Evolutionary conservation across 768 basidiomycete genomes (phyloP), one percentile per base, ranked within the genome.

Genomic region (Hygrocybe punicea): DNA sequence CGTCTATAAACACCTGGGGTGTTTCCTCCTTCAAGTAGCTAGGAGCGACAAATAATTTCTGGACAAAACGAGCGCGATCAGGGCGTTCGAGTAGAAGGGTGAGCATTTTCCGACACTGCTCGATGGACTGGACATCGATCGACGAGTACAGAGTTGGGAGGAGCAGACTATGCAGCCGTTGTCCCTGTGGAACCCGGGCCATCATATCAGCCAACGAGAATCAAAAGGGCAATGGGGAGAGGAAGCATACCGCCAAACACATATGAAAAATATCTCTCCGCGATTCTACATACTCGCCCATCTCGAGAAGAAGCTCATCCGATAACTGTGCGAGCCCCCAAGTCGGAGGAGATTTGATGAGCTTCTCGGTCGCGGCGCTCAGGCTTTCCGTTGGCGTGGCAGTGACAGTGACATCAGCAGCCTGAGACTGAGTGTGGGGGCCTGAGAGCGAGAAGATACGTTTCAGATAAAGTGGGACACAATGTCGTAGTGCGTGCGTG

Each of bases 21-120:
- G 46, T 4, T 5, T 79, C 80, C 81, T 6, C 79, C 69, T 29
- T 80, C 74, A 64, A 81, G 81, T 80, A 82, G 59, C 81, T 80
- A 1, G 81, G 80, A 10, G 79, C 72, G 14, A 81, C 69, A 13
- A 75, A 73, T 29, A 82, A 70, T 53, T 76, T 78, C 16, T 69
- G 70, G 51, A 81, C 68, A 64, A 73, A 65, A 2, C 60, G 55
- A 56, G 76, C 77, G 34, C 80, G 66, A 17, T 78, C 71, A 13
- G 71, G 72, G 14, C 67, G 66, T 3, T 50, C 19, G 5, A 52
- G 49, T 37, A 82, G 65, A 71, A 80, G 74, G 3, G 59, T 54
- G 29, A 82, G 67, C 1, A 74, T 72, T 1, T 64, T 52, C 39
- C 60, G 64, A 57, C 78, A 80, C 58, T 73, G 68, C 19, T 64